Conservation (phyloP, 768 basidiomycete species). For the Glaciozyma antarctica region DNA sequence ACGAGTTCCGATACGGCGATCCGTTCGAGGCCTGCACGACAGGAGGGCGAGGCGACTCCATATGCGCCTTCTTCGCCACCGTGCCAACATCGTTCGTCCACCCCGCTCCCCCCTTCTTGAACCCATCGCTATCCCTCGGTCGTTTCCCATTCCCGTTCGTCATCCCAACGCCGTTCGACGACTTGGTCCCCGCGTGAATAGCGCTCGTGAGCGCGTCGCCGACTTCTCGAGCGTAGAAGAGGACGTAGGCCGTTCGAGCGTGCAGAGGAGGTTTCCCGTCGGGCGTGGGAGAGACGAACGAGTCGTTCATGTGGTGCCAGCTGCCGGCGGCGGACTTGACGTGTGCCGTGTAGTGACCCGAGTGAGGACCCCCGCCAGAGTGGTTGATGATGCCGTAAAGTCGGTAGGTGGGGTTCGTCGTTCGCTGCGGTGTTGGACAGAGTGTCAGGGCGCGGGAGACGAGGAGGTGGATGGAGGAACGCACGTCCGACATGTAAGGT, state of each 20-base stretch:
- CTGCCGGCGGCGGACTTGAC: conserved; percentile 58
- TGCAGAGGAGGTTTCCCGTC: conserved; percentile 45
- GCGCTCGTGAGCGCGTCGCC: conserved; percentile 7
- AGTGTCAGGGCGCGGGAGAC: neutral
- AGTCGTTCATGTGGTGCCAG: conserved; percentile 96
- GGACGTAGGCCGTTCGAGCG: conserved; percentile 77
- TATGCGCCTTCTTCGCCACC: neutral
- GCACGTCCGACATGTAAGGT: conserved; percentile 67
- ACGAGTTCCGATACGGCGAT: no score
- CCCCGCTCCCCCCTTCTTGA: neutral
- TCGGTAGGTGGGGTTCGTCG: conserved; percentile 60
- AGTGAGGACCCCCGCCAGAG: conserved; percentile 83
- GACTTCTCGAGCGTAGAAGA: conserved; percentile 78
- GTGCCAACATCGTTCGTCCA: neutral
- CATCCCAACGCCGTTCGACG: neutral
- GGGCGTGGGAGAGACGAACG: conserved; percentile 49
- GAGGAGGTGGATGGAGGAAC: conserved; percentile 10
- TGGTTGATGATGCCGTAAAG: conserved; percentile 89
- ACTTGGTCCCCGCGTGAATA: neutral
- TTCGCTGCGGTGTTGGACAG: neutral
- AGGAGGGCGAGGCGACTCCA: no score
- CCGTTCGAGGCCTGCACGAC: no score
- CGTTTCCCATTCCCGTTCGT: neutral
- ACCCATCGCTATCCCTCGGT: conserved; percentile 1
- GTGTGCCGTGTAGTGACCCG: conserved; percentile 87